Percentiles rank a stretch among this genome's conserved stretches.
phyloP scores from a whole-genome alignment of 164 flowering plant species.

The Malania oleifera region DNA sequence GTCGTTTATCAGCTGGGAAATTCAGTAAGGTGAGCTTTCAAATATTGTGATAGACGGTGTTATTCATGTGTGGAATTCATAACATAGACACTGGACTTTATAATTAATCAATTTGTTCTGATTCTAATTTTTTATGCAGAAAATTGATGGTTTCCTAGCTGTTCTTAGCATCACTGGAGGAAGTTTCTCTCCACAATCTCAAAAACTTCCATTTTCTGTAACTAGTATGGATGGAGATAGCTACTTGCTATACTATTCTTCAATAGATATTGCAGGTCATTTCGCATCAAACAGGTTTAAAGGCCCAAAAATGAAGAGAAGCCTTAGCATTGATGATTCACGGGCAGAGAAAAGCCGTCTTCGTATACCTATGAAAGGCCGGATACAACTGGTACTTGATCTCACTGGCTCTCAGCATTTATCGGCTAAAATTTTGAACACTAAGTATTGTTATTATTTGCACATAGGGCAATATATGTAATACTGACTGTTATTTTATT shows the following conservation, averaged over 20 bases:
- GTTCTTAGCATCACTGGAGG: conserved; percentile 82
- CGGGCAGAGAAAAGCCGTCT: conserved; percentile 41
- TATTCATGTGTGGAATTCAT: conserved; percentile 4
- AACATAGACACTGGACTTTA: not conserved
- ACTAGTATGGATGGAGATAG: conserved; percentile 81
- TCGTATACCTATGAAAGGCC: conserved; percentile 90
- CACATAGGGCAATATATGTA: too few species aligned
- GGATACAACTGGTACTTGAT: conserved; percentile 78
- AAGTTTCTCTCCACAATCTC: conserved; percentile 74
- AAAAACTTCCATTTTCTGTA: conserved; percentile 87
- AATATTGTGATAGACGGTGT: not conserved
- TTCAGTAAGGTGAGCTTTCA: conserved; percentile 46
- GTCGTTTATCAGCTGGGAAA: conserved; percentile 60
- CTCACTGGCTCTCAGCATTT: not conserved
- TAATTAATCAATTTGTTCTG: too few species aligned
- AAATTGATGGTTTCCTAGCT: conserved; percentile 88
- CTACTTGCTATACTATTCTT: conserved; percentile 71
- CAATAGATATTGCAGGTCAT: conserved; percentile 61
- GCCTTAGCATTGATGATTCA: conserved; percentile 46
- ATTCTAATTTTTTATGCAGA: conserved; percentile 37
- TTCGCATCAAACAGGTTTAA: conserved; percentile 34
- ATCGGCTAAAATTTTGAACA: too few species aligned
- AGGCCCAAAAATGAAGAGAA: conserved; percentile 43
- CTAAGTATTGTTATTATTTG: too few species aligned
- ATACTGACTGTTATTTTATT: too few species aligned